Base-by-base conservation (phyloP, 176 grass and related monocot genomes). In the Areca catechu region DNA sequence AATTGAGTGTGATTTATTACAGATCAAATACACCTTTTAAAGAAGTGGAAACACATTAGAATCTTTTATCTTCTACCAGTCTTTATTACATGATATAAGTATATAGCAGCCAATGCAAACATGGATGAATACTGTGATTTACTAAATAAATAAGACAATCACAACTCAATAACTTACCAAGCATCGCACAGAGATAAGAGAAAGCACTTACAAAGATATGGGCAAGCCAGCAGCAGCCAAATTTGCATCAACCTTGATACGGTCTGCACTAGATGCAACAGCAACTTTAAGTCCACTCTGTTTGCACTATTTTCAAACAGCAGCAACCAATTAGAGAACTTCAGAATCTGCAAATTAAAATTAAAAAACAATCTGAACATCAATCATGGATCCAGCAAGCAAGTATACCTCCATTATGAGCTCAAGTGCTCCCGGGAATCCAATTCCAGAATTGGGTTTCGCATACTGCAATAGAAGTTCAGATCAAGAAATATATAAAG, bases 181-280 rank as follows among this genome's bases (percentile, higher is more conserved):
- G 63, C 53, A 69, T 56, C 18, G 53, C 71, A 77, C 57, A 48
- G 61, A 77, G 15, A 68, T 73, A 25, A 25, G 2, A 3, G 22
- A 21, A 34, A 67, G 50, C 29, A 80, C 66, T 78, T 78, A 97
- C 83, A 97, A 61, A 12, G 87, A 88, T 28, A 73, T 47, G 61
- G 87, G 69, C 62, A 92, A 79, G 73, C 83, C 76, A 73, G 87
- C 87, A 58, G 87, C 93, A 60, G 93, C 73, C 64, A 97, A 74
- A 79, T 97, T 97, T 55, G 87, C 87, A 67, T 97, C 83, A 53
- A 97, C 81, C 62, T 97, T 97, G 75, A 91, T 75, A 71, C 83
- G 82, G 71, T 91, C 83, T 7, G 93, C 93, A 49, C 83, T 97
- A 60, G 87, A 97, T 54, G 93, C 87, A 80, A 97, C 84, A 66